Conservation (phyloP, 305 asterid genomes). For the Solanum hybrid region DNA sequence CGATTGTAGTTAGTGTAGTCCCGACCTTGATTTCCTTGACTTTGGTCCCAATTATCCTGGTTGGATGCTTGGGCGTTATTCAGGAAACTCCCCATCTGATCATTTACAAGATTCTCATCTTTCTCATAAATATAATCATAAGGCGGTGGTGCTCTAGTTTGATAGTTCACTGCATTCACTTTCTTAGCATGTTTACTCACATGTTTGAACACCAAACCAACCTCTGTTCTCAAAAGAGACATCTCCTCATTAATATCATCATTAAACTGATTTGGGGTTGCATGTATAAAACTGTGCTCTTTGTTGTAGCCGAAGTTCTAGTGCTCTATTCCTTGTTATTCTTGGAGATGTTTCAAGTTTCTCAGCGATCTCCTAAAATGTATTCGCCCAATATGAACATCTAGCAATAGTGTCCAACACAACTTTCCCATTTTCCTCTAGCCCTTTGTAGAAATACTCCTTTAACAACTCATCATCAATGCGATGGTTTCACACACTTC, state of each 20-base stretch:
- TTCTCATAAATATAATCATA: neutral
- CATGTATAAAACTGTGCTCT: neutral
- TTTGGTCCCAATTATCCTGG: neutral
- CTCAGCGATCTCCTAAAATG: neutral
- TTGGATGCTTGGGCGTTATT: neutral
- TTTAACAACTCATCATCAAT: neutral
- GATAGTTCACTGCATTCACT: neutral
- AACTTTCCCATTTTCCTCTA: neutral
- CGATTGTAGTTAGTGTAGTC: neutral
- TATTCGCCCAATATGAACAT: neutral
- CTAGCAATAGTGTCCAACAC: neutral
- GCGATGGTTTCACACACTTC: neutral
- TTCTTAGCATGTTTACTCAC: neutral
- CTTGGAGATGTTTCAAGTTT: neutral
- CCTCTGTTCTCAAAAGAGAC: neutral
- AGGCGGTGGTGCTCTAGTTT: neutral
- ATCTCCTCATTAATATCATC: neutral
- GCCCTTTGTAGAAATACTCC: neutral
- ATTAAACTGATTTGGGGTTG: no score
- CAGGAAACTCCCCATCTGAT: neutral
- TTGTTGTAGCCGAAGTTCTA: neutral
- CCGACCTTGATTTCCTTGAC: neutral
- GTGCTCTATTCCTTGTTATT: neutral
- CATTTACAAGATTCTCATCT: no score
- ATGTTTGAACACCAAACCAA: neutral